Evolutionary conservation across 2,329 filamentous ascomycete species (phyloP).

Genomic region (Aplosporella prunicola): DNA sequence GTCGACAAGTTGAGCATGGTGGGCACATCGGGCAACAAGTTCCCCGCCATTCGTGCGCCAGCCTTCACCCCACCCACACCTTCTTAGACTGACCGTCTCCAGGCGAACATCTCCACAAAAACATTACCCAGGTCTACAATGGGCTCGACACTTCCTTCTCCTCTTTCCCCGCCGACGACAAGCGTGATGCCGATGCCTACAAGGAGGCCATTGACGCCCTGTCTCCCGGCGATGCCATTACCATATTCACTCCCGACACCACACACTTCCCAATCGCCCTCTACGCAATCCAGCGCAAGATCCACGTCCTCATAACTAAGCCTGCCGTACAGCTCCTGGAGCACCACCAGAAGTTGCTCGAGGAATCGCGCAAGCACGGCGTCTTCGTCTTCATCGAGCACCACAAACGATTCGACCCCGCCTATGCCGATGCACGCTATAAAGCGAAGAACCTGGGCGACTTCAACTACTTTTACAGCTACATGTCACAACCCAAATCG

Average conservation of each 20-base stretch:
- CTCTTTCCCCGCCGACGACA: constrained; percentile 68
- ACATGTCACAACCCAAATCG: constrained; percentile 89
- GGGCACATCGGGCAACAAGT: constrained; percentile 80
- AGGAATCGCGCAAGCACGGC: constrained; percentile 59
- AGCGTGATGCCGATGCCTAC: constrained; percentile 71
- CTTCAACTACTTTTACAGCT: constrained; percentile 97
- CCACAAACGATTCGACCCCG: constrained; percentile 92
- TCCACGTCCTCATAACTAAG: constrained; percentile 91
- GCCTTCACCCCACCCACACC: background rate
- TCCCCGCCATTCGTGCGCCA: constrained; percentile 72
- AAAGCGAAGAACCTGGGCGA: constrained; percentile 70
- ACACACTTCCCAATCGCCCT: constrained; percentile 88
- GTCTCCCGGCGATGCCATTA: constrained; percentile 75
- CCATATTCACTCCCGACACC: constrained; percentile 90
- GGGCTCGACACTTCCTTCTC: constrained; percentile 76
- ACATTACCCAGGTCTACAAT: constrained; percentile 84
- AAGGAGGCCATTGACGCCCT: constrained; percentile 81
- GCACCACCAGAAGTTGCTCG: constrained; percentile 69
- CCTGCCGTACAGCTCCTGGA: constrained; percentile 77
- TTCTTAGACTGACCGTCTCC: constrained; percentile 6
- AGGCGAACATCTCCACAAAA: constrained; percentile 77
- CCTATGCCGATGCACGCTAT: constrained; percentile 78
- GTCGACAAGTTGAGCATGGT: constrained; percentile 82
- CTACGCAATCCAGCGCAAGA: constrained; percentile 78
- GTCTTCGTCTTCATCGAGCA: constrained; percentile 93